Evolutionary conservation across 257 asterid genomes (phyloP), one percentile per base, ranked within the genome.

Genomic region (Orobanche coerulescens): DNA sequence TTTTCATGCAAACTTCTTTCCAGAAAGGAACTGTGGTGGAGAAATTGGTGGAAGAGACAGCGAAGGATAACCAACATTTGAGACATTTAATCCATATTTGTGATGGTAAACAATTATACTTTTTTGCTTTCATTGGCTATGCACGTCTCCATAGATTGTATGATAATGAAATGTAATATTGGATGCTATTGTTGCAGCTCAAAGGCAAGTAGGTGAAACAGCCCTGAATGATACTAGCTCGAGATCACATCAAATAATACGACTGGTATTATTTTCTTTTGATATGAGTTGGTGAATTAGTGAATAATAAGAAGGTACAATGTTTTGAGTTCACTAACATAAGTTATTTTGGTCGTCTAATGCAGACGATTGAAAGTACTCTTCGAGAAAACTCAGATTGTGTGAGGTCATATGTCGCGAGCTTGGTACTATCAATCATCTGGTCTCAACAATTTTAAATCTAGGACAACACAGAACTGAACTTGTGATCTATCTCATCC

Each of bases 141-240:
- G 9, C 23, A n/a, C 18, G 47, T 60, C 42, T 51, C 49, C 31
- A 43, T 4, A 13, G 42, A 60, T 64, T 30, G 33, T 42, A 64
- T 58, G 64, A 48, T 39, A 54, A 10, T 56, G 51, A 66, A 28
- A 6, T 12, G 59, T 46, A 4, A 65, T 51, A 25, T 39, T 65
- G 69, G 50, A 10, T 71, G 40, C 31, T 33, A 26, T 20, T 44
- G 26, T 67, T 82, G 77, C 85, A 90, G 97, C 95, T 71, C 97
- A 90, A 74, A 81, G 97, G 67, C 97, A 90, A 84, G 95, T 87
- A 34, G 97, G 97, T 14, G 97, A 87, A 79, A 90, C 97, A 18
- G 87, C 97, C 64, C 73, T 90, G 33, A 90, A 90, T n/a, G 97
- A 90, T 69, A 79, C 88, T 5, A 90, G 97, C 76, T 90, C 97